Conservation (phyloP, 2,329 filamentous ascomycete species). For the Blumeriella jaapii region DNA sequence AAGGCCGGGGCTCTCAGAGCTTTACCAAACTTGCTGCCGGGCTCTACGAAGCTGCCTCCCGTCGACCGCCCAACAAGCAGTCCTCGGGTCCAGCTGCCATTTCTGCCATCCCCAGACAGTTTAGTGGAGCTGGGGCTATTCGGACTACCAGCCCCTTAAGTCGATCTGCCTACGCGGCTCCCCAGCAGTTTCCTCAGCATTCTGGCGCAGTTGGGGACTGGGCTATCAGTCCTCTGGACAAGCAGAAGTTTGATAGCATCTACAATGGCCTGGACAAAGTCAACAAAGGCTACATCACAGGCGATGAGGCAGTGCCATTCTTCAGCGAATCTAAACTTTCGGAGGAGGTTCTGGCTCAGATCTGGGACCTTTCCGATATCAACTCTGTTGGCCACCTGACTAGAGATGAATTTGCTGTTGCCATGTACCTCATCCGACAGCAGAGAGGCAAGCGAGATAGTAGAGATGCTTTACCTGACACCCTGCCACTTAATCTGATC, state of each 20-base stretch:
- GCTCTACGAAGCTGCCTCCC: conserved; percentile 80
- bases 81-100: conserved; percentile 34
- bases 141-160: conserved; percentile 48
- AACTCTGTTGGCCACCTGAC: conserved; percentile 78
- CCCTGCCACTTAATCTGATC: conserved; percentile 70
- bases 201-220: conserved; percentile 51
- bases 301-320: conserved; percentile 89
- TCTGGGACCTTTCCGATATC: conserved; percentile 95
- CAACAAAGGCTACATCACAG: conserved; percentile 74
- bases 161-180: conserved; percentile 34
- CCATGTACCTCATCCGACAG: conserved; percentile 92
- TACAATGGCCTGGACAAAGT: conserved; percentile 75
- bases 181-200: conserved; percentile 23
- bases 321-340: conserved; percentile 84
- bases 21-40: conserved; percentile 67
- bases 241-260: conserved; percentile 75
- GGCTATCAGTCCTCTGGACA: conserved; percentile 74
- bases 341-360: conserved; percentile 81
- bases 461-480: conserved; percentile 51
- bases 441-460: conserved; percentile 64
- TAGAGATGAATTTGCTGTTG: conserved; percentile 88
- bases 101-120: conserved; percentile 67
- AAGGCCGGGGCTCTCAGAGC: conserved; percentile 72
- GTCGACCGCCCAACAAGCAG: conserved; percentile 41
- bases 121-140: conserved; percentile 52